Conservation (phyloP, 2,329 filamentous ascomycete species). For the Fusarium newnesense region DNA sequence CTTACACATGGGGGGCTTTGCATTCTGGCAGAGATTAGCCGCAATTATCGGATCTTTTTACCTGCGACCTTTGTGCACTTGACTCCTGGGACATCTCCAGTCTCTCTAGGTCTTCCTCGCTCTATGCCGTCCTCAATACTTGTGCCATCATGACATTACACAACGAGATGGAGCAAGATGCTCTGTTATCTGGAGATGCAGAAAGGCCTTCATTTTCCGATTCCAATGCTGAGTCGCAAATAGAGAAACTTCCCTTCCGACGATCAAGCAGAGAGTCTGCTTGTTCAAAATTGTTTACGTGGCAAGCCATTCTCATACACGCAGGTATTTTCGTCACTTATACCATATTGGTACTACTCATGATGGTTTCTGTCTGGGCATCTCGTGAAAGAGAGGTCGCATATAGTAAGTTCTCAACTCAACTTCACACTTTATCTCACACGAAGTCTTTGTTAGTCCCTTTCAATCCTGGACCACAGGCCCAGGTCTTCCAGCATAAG, state of each 20-base stretch:
- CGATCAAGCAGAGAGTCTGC: rapidly evolving
- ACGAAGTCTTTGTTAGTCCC: rapidly evolving
- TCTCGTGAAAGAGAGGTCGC: rapidly evolving
- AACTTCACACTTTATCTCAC: background rate
- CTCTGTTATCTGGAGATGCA: background rate
- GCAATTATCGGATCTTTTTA: background rate
- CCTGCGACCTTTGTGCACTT: background rate
- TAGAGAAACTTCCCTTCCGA: rapidly evolving
- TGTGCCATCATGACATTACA: background rate
- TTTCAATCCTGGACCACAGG: background rate
- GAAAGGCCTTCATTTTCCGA: background rate
- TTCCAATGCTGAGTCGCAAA: background rate
- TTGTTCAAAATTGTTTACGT: rapidly evolving
- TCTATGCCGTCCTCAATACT: background rate
- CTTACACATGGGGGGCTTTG: background rate
- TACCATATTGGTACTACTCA: background rate
- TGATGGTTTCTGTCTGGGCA: no score
- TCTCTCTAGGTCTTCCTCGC: background rate
- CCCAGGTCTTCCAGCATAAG: background rate
- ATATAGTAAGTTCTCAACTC: background rate
- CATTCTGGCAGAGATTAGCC: background rate
- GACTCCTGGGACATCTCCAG: background rate
- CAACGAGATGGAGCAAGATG: background rate
- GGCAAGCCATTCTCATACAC: background rate
- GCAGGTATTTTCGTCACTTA: rapidly evolving